A percentile compares a stretch with the other conserved stretches of the same genome.
phyloP scores from a whole-genome alignment of 306 rosid genomes.

The Gynostemma pentaphyllum region DNA sequence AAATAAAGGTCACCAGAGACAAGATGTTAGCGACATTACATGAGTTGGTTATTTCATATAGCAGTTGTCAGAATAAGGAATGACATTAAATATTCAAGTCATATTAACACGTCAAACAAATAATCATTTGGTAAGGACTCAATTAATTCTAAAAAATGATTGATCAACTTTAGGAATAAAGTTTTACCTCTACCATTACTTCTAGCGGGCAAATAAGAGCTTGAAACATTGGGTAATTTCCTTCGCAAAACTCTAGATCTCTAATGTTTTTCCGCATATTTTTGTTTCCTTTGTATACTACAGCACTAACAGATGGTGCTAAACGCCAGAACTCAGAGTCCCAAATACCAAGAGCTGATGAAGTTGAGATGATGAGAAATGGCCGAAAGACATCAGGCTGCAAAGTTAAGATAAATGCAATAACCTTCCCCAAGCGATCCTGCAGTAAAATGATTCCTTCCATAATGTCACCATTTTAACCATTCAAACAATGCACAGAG shows the following conservation, averaged over 20 bases:
- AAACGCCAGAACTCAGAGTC: constrained; percentile 30
- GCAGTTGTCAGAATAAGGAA: background rate
- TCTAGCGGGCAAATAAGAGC: constrained; percentile 43
- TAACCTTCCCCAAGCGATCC: constrained; percentile 42
- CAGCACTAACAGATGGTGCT: constrained; percentile 38
- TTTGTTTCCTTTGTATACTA: constrained; percentile 46
- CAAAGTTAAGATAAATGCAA: constrained; percentile 38
- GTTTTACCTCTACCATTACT: constrained; percentile 34
- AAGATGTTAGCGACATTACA: background rate
- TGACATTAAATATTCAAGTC: background rate
- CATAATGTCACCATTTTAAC: background rate
- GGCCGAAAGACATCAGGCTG: constrained; percentile 30
- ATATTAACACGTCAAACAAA: background rate
- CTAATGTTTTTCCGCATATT: constrained; percentile 31
- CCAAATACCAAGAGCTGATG: constrained; percentile 39
- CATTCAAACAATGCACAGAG: background rate
- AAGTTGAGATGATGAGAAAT: constrained; percentile 49
- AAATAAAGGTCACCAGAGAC: background rate
- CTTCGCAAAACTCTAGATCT: constrained; percentile 39
- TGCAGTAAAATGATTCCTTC: constrained; percentile 20
- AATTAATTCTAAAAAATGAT: background rate
- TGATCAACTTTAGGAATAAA: constrained; percentile 10
- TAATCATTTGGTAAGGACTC: background rate
- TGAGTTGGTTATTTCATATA: background rate
- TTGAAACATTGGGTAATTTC: constrained; percentile 29